Percentiles rank a stretch among this genome's conserved stretches.
phyloP scores from a whole-genome alignment of 805 yeast genomes.

The Wickerhamiella domercqiae region DNA sequence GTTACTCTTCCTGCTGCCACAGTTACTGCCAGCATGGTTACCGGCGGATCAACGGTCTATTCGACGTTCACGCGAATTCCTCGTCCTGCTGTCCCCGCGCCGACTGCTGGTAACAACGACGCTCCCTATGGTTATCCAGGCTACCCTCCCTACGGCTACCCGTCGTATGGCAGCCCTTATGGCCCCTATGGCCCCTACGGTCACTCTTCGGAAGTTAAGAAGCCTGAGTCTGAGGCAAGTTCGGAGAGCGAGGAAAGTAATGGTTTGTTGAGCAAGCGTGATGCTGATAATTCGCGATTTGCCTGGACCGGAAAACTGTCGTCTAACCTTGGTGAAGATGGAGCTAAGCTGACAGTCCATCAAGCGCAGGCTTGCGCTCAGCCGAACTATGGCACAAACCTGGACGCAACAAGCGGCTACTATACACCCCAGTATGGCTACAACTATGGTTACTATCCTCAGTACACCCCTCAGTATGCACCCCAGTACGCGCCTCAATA shows the following conservation, averaged over 20 bases:
- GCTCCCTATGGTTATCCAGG: not conserved
- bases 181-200: slow-evolving; percentile 1
- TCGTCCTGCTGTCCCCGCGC: not conserved
- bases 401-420: no score
- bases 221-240: no score
- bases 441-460: not conserved
- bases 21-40: not conserved
- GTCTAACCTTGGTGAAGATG: not conserved
- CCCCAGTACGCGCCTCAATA: no score
- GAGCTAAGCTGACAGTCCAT: not conserved
- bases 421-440: not conserved
- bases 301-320: not conserved
- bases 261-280: no score
- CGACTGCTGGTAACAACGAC: not conserved
- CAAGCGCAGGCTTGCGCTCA: not conserved
- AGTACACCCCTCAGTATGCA: no score
- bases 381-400: not conserved
- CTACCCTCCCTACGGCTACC: slow-evolving; percentile 1
- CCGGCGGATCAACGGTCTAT: no score
- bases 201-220: no score
- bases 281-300: no score
- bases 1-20: slow-evolving; percentile 1
- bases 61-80: not conserved
- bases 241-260: no score
- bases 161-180: not conserved